These are phyloP conservation scores for Populus pruinosa DNA, from an alignment of 345 rosid genomes.

Conservation along the genomic window DNA sequence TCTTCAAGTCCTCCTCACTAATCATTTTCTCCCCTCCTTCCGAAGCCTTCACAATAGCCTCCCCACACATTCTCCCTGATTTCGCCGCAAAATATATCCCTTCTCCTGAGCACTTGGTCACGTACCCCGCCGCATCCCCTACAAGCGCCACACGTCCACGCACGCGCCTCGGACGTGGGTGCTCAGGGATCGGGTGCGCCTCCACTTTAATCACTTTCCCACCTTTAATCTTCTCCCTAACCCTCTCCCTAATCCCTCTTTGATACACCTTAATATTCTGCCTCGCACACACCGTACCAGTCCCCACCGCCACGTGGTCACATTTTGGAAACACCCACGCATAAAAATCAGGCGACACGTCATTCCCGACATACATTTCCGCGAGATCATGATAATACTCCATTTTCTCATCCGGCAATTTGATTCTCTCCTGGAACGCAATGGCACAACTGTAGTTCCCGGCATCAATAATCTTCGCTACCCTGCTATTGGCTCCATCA, in stretches of 20 bases:
- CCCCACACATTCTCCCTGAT: conserved; percentile 63
- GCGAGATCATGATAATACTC: conserved; percentile 55
- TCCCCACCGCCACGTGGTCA: conserved; percentile 78
- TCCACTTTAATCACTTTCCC: conserved; percentile 61
- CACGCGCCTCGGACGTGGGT: conserved; percentile 51
- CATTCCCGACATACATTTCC: conserved; percentile 66
- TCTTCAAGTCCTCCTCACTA: conserved; percentile 48
- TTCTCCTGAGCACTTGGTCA: conserved; percentile 62
- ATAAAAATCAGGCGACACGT: conserved; percentile 77
- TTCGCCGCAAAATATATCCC: conserved; percentile 74
- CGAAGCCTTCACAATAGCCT: conserved; percentile 58
- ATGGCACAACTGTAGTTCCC: conserved; percentile 57
- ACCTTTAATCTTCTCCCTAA: conserved; percentile 40
- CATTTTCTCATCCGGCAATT: conserved; percentile 58
- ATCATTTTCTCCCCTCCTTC: conserved; percentile 46
- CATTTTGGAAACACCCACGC: conserved; percentile 76
- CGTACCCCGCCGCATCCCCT: conserved; percentile 73
- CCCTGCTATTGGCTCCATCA: conserved; percentile 65
- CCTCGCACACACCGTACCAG: conserved; percentile 48
- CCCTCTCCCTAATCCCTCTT: conserved; percentile 47
- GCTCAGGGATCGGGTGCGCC: conserved; percentile 78
- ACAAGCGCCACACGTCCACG: conserved; percentile 56
- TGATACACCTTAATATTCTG: conserved; percentile 42
- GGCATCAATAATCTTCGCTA: conserved; percentile 52
- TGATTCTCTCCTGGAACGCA: conserved; percentile 69